Base-by-base conservation (phyloP, 2,329 filamentous ascomycete genomes). In the Scolecobasidium constrictum region DNA sequence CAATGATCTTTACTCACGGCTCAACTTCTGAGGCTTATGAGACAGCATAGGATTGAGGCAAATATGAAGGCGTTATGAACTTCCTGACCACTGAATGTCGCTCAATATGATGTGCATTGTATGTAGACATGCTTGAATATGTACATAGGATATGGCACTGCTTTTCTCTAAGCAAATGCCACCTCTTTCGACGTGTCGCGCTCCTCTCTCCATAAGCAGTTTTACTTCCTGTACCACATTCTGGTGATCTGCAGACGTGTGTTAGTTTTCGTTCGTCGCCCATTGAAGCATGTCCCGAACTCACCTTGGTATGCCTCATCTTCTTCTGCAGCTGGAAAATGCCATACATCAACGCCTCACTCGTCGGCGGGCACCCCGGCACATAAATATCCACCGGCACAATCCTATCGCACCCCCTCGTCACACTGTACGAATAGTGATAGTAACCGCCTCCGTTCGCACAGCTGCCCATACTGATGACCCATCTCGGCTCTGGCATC, bases 401-500 rank as follows among this genome's bases (percentile, higher is more conserved):
- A 56, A 90, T 78, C 48, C 84, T 70, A 64, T 88, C 83, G 55
- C 82, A 85, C 9, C 83, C 83, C 47, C 83, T 74, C 46, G 82
- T 80, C 43, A 87, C 83, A 53, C 73, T 79, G 66, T 90, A 90
- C 62, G 78, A 83, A 67, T 90, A 88, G 65, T 90, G 84, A 62
- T 90, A 88, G 67, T 90, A 90, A 42, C 84, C 84, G 48, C 84
- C 84, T 40, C 84, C 84, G 62, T 88, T 88, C 47, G 84, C 84
- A 61, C 84, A 90, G 56, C 78, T 84, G 11, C 84, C 84, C 84
- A 90, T 90, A 53, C 78, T 84, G 55, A 83, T 75, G 17, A 90
- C 86, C 86, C 86, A 94, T 57, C 83, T 77, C 19, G 86, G 86
- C 22, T 94, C 86, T 21, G 86, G 86, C 86, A 94, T 94, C 71